phyloP scores from a whole-genome alignment of 179 eudicot species.

The Silene coronaria region DNA sequence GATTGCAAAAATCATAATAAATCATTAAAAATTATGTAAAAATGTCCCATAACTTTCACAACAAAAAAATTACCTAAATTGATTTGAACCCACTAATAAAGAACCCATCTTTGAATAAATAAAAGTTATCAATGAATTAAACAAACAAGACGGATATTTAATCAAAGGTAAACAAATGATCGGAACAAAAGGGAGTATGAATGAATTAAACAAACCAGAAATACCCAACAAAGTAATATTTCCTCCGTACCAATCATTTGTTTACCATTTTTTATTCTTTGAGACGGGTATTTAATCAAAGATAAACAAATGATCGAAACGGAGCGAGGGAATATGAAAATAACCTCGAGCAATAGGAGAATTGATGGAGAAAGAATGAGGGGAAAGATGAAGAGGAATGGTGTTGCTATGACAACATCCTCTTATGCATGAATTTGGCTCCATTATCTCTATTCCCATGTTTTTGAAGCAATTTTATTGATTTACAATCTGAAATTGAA shows the following conservation, averaged over 20 bases:
- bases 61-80: neutral
- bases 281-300: too few relatives aligned
- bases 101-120: neutral
- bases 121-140: neutral
- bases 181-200: neutral
- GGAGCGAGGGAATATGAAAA: neutral
- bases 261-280: too few relatives aligned
- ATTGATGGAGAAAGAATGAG: slow-evolving; percentile 57
- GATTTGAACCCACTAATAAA: neutral
- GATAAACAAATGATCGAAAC: too few relatives aligned
- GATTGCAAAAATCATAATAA: neutral
- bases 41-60: neutral
- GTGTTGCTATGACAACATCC: slow-evolving; percentile 80
- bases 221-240: neutral
- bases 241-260: too few relatives aligned
- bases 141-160: neutral
- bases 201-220: neutral
- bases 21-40: neutral
- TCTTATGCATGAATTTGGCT: slow-evolving; percentile 80
- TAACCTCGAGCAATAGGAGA: slow-evolving; percentile 75
- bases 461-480: neutral
- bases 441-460: slow-evolving; percentile 47
- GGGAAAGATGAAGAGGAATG: slow-evolving; percentile 74
- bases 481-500: neutral
- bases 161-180: too few relatives aligned